Evolutionary conservation across 177 flowering plant genomes (phyloP), one percentile per base, ranked within the genome.

Genomic region (Telopea speciosissima): DNA sequence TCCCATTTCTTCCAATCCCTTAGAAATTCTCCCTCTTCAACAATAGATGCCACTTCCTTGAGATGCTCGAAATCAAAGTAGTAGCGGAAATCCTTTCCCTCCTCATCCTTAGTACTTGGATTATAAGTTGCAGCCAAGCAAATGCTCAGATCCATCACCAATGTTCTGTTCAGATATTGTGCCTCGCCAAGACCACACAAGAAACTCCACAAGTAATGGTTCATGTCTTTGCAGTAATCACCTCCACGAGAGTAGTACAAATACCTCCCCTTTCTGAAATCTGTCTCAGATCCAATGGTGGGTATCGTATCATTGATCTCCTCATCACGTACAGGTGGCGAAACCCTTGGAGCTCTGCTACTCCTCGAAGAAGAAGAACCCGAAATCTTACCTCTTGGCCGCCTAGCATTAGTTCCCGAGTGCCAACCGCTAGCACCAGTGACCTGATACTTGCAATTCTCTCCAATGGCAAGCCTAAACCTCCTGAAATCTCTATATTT

Each of bases 31-130:
- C 75, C 79, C 75, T 88, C 96, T 62, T 96, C 98, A 44, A 93
- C 92, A 63, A 93, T 83, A 0, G 92, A 81, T 21, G 90, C 89
- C 58, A 40, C 79, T 74, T 93, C 98, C 81, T 93, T 93, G 66
- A 96, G 79, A 85, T 95, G 97, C 84, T 95, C 99, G 71, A 90
- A 91, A 75, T 95, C 99, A 74, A 86, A 95, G 72, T 95, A 95
- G 76, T 70, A 91, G 12, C 99, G 74, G 63, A 95, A 93, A 79
- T 95, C 99, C 84, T 94, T 94, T 19, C 97, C 97, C 63, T 94
- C 99, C 80, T 89, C 90, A 75, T 92, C 96, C 75, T 84, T 87
- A 13, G 84, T 79, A 67, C 86, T 86, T 1, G 83, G 76, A 70
- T 75, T 89, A 70, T 94, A 89, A 22, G 76, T 76, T 1, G 86